Percentiles rank a stretch among this genome's conserved stretches.
Evolutionary conservation across 2,329 filamentous ascomycete species (phyloP).

Genomic region (Fusarium sp.): DNA sequence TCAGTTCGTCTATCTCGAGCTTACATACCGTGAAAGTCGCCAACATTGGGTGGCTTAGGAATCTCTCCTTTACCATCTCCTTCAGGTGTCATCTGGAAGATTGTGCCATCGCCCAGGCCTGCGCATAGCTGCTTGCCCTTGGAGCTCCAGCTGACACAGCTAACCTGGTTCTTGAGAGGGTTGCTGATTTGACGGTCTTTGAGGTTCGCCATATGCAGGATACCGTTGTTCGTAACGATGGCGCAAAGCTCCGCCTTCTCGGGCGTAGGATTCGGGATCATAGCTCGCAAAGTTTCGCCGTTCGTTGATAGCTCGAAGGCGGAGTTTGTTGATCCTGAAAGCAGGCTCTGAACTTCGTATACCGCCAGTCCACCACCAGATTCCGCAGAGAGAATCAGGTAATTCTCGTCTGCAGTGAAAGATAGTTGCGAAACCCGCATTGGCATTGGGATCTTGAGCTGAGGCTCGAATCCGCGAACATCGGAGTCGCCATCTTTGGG

Average conservation of each 20-base stretch:
- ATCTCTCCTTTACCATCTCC: conserved; percentile 84
- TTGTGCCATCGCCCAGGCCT: conserved; percentile 84
- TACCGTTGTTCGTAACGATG: conserved; percentile 83
- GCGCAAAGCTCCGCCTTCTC: conserved; percentile 83
- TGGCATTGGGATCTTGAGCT: conserved; percentile 80
- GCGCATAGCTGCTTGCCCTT: conserved; percentile 94
- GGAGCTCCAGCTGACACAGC: conserved; percentile 90
- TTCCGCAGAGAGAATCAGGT: conserved; percentile 86
- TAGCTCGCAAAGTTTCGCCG: conserved; percentile 77
- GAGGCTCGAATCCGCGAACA: conserved; percentile 78
- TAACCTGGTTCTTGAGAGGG: conserved; percentile 79
- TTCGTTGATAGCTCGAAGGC: conserved; percentile 85
- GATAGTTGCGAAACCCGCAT: conserved; percentile 87
- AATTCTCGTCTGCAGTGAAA: conserved; percentile 91
- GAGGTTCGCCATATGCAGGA: conserved; percentile 87
- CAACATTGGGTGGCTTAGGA: conserved; percentile 79
- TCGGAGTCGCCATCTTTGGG: conserved; percentile 74
- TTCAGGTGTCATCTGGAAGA: conserved; percentile 86
- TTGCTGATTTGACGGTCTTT: conserved; percentile 76
- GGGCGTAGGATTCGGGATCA: conserved; percentile 85
- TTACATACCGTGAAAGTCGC: conserved; percentile 75
- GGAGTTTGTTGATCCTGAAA: conserved; percentile 76
- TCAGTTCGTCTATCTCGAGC: background rate
- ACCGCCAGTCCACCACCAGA: conserved; percentile 85
- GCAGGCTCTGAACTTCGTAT: conserved; percentile 80